Conservation (phyloP, 495 filamentous ascomycete species). For the Aspergillus panamensis region DNA sequence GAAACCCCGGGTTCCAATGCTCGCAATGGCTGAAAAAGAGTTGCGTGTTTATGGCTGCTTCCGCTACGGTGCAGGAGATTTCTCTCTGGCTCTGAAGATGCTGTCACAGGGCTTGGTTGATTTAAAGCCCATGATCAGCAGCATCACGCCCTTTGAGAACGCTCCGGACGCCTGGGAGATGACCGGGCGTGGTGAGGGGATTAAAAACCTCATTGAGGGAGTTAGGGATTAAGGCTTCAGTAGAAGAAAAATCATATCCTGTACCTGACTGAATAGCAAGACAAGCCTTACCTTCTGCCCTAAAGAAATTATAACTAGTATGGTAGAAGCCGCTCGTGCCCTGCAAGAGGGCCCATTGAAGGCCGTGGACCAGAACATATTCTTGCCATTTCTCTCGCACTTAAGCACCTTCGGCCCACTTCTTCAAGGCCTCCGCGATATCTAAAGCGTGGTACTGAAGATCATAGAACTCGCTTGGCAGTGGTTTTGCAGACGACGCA, state of each 20-base stretch:
- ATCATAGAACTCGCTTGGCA: background rate
- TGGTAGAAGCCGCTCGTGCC: no score
- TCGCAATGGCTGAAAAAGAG: slow-evolving; percentile 78
- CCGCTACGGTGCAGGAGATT: slow-evolving; percentile 78
- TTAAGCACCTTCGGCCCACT: no score
- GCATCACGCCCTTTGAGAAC: slow-evolving; percentile 65
- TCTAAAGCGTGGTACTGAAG: background rate
- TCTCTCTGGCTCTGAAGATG: slow-evolving; percentile 66
- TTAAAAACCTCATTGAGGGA: slow-evolving; percentile 80
- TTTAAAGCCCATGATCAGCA: slow-evolving; percentile 68
- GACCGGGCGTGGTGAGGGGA: slow-evolving; percentile 70
- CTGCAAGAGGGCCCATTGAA: no score
- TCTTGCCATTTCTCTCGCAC: no score
- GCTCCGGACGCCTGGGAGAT: slow-evolving; percentile 76
- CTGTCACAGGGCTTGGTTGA: slow-evolving; percentile 51
- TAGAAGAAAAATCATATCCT: background rate
- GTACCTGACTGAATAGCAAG: no score
- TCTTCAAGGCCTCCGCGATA: background rate
- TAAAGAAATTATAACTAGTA: no score
- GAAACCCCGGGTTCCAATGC: slow-evolving; percentile 78
- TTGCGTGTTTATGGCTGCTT: slow-evolving; percentile 73
- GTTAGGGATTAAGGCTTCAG: background rate
- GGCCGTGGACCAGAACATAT: no score
- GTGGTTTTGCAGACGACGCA: background rate
- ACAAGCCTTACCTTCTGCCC: no score